phyloP scores from a whole-genome alignment of 176 grass and related monocot genomes.

The Tillandsia leiboldiana region DNA sequence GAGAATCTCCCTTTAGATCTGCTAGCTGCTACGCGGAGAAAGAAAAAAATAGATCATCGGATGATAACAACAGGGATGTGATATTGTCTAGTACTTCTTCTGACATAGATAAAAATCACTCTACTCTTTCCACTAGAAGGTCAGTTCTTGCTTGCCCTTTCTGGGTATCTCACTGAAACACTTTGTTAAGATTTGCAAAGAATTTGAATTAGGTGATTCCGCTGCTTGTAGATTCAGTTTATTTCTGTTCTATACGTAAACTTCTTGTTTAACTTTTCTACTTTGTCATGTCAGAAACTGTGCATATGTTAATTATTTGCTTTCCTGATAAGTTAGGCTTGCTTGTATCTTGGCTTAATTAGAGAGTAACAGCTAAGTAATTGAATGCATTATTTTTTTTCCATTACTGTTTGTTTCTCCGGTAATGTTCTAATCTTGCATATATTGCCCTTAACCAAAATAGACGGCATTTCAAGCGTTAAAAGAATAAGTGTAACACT shows the following conservation, averaged over 20 bases:
- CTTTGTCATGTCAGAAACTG: no score
- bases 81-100: neutral
- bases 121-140: conserved; percentile 42
- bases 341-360: neutral
- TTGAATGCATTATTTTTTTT: no score
- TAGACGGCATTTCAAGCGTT: no score
- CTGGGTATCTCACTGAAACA: neutral
- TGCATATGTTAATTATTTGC: neutral
- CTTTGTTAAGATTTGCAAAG: neutral
- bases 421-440: no score
- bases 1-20: conserved; percentile 32
- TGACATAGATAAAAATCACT: conserved; percentile 13
- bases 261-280: no score
- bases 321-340: neutral
- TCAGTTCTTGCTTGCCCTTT: conserved; percentile 21
- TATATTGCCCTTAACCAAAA: no score
- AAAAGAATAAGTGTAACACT: no score
- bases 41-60: conserved; percentile 33
- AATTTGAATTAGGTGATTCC: neutral
- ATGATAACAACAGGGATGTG: conserved; percentile 14
- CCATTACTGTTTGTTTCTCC: no score
- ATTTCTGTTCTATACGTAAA: no score
- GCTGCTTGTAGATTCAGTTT: no score
- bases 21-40: conserved; percentile 22
- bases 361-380: no score